phyloP scores from a whole-genome alignment of 2,329 filamentous ascomycete genomes.

The Ophiostoma quercus region DNA sequence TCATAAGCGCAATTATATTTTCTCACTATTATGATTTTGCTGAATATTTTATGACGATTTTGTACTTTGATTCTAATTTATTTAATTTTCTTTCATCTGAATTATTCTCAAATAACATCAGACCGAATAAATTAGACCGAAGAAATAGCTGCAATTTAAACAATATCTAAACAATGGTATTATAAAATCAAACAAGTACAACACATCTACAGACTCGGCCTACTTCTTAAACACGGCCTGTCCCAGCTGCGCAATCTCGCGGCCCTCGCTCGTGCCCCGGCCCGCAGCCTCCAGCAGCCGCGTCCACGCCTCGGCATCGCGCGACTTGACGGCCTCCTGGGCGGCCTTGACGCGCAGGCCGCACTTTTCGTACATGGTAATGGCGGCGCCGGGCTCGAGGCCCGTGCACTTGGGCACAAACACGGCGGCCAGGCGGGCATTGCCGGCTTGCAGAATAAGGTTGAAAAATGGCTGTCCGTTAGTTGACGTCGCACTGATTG shows the following conservation, averaged over 20 bases:
- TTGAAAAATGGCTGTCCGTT: conserved; percentile 75
- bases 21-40: too few species aligned
- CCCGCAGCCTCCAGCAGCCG: conserved; percentile 69
- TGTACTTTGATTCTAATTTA: too few species aligned
- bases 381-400: conserved; percentile 61
- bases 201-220: neutral
- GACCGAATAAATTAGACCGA: neutral
- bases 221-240: conserved; percentile 53
- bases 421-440: conserved; percentile 72
- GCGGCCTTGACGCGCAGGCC: conserved; percentile 83
- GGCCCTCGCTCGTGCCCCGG: conserved; percentile 57
- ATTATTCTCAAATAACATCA: neutral
- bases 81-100: neutral
- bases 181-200: neutral
- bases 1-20: too few species aligned
- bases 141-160: neutral
- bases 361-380: conserved; percentile 95
- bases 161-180: neutral
- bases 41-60: too few species aligned
- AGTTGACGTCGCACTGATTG: too few species aligned
- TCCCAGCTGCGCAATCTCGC: conserved; percentile 77
- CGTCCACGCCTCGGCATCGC: conserved; percentile 70
- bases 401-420: conserved; percentile 86
- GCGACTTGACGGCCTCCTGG: conserved; percentile 80
- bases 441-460: conserved; percentile 80